Evolutionary conservation across 805 yeast species (phyloP).

Genomic region (Cyberlindnera sargentensis): DNA sequence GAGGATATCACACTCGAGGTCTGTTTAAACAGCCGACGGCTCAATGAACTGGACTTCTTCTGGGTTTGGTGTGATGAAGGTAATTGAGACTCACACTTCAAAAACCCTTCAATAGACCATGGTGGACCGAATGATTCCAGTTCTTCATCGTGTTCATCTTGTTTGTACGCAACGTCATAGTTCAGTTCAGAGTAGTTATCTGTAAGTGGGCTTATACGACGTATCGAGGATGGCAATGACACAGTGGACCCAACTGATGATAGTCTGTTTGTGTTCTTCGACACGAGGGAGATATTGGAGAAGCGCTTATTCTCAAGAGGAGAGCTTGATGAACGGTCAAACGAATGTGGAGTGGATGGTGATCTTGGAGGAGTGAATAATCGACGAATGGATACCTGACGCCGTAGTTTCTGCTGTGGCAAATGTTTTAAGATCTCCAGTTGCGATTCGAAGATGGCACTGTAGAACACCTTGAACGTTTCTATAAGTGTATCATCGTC

Average conservation of each 20-base stretch:
- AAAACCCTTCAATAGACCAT: slow-evolving; percentile 68
- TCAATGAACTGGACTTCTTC: slow-evolving; percentile 2
- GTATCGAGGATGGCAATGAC: slow-evolving; percentile 3
- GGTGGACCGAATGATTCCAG: slow-evolving; percentile 69
- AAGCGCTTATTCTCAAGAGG: background rate
- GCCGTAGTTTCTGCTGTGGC: slow-evolving; percentile 3
- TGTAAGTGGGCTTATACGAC: slow-evolving; percentile 7
- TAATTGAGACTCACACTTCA: slow-evolving; percentile 27
- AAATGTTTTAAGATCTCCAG: slow-evolving; percentile 11
- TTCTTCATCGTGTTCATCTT: slow-evolving; percentile 48
- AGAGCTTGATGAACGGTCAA: too few relatives aligned
- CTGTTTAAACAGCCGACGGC: slow-evolving; percentile 17
- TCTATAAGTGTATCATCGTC: slow-evolving; percentile 7
- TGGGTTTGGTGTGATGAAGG: background rate
- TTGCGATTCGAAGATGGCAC: slow-evolving; percentile 24
- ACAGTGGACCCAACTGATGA: slow-evolving; percentile 21
- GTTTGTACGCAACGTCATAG: slow-evolving; percentile 26
- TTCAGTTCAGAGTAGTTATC: slow-evolving; percentile 9
- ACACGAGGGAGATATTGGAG: slow-evolving; percentile 17
- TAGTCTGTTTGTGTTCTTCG: slow-evolving; percentile 17
- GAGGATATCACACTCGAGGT: slow-evolving; percentile 18
- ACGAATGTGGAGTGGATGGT: background rate
- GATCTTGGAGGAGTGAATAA: slow-evolving; percentile 8
- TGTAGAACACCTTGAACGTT: slow-evolving; percentile 28
- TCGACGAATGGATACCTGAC: slow-evolving; percentile 5